Evolutionary conservation across 352 stramenopile genomes (phyloP).

Genomic region (Globisporangium acanthophoron): DNA sequence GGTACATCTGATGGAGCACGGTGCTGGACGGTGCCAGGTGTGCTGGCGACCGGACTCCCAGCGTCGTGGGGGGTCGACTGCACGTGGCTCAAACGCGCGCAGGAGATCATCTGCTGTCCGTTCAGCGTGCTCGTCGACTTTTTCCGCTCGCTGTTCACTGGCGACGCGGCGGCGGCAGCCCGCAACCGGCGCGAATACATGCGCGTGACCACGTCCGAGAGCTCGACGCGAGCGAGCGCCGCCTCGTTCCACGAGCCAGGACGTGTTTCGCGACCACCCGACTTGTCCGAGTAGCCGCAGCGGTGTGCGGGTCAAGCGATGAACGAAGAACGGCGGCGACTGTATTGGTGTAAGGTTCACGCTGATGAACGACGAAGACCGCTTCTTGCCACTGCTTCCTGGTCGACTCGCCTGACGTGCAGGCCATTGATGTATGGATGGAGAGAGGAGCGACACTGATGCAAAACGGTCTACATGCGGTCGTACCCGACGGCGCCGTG

Average conservation of each 20-base stretch:
- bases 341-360: neutral
- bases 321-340: neutral
- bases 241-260: constrained; percentile 55
- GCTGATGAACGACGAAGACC: neutral
- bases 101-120: constrained; percentile 61
- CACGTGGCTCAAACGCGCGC: constrained; percentile 35
- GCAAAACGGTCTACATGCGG: constrained; percentile 42
- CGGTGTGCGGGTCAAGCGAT: neutral
- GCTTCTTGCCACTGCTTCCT: neutral
- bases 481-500: constrained; percentile 70
- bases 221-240: neutral
- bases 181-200: constrained; percentile 41
- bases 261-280: constrained; percentile 32
- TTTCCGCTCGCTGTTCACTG: constrained; percentile 57
- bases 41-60: constrained; percentile 10
- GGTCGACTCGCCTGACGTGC: neutral
- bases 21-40: neutral
- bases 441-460: neutral
- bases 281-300: constrained; percentile 25
- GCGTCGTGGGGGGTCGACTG: constrained; percentile 19
- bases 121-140: constrained; percentile 64
- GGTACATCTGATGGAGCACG: neutral
- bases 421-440: neutral
- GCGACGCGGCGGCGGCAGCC: constrained; percentile 15
- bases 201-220: constrained; percentile 24